These are phyloP conservation scores for Blastobotrys muscicola DNA, from an alignment of 805 yeast genomes.

Conservation along the genomic window DNA sequence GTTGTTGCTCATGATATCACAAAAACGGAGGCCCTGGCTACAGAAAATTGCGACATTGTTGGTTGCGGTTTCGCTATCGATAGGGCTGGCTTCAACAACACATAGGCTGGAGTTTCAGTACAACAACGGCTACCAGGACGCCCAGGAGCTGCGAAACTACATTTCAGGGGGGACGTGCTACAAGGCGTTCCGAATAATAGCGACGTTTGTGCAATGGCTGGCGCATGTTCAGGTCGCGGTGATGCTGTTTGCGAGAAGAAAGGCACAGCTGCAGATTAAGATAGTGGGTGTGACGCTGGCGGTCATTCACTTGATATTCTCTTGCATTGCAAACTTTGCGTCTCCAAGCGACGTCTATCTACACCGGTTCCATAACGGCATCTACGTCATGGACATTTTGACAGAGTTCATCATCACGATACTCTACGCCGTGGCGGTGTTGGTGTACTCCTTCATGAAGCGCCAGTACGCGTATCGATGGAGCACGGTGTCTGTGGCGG, in stretches of 20 bases:
- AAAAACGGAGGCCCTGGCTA: slow-evolving; percentile 47
- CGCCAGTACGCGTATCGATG: slow-evolving; percentile 37
- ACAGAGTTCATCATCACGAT: slow-evolving; percentile 26
- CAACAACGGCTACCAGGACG: slow-evolving; percentile 43
- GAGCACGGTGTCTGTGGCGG: slow-evolving; percentile 40
- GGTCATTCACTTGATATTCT: slow-evolving; percentile 23
- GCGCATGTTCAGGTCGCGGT: slow-evolving; percentile 47
- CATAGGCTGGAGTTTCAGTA: slow-evolving; percentile 42
- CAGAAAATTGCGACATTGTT: slow-evolving; percentile 50
- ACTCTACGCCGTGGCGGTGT: slow-evolving; percentile 26
- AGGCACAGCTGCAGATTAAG: slow-evolving; percentile 17
- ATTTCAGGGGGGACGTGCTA: slow-evolving; percentile 33
- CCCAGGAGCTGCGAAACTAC: slow-evolving; percentile 30
- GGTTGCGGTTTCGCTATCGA: slow-evolving; percentile 46
- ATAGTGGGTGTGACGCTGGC: slow-evolving; percentile 28
- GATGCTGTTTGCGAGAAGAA: slow-evolving; percentile 29
- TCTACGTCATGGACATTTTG: slow-evolving; percentile 26
- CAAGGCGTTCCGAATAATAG: slow-evolving; percentile 33
- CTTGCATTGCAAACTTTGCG: slow-evolving; percentile 17
- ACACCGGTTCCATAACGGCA: slow-evolving; percentile 25
- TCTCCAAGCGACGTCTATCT: slow-evolving; percentile 9
- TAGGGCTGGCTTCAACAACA: slow-evolving; percentile 39
- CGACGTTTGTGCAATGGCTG: slow-evolving; percentile 38
- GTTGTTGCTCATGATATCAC: slow-evolving; percentile 44
- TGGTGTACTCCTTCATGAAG: slow-evolving; percentile 33